Base-by-base conservation (phyloP, 2,329 filamentous ascomycete genomes). In the Raffaelea albimanens region DNA sequence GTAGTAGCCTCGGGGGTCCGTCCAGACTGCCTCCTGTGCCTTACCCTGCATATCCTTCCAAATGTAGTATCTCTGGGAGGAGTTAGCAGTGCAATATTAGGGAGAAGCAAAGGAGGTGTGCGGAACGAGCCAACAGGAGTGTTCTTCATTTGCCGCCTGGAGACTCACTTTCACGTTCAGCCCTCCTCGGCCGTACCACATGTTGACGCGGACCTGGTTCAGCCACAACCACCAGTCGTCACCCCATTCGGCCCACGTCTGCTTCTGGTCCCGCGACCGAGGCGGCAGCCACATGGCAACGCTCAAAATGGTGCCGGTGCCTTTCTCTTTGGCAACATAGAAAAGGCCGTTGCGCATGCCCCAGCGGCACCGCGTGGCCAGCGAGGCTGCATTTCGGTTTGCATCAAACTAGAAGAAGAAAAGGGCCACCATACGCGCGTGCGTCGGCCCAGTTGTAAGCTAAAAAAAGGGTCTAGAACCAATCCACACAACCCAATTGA, bases 211-310 rank as follows among this genome's bases (percentile, higher is more conserved):
- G 14, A 84, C 67, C 57, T 88, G 83, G 40, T 74, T 71, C 46
- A 79, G 62, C 67, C 80, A 87, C 14, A 88, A 67, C n/a, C 71
- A 67, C 80, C 82, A 87, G 48, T 67, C 67, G 48, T 83, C 78
- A 2, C 75, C 59, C 72, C 80, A 85, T 43, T 78, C 70, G 21
- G 67, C 63, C 82, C 82, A 87, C 5, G 71, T 74, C 40, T 73
- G 65, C 16, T 72, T 68, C 42, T 70, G 58, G 4, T 61, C 65
- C 1, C 67, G 60, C 0, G 66, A 65, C 14, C 69, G 69, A 0
- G 83, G 83, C 1, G 72, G 72, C 46, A 85, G 67, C 84, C 84
- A 88, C 75, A 85, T 86, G 49, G 82, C 78, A 21, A 85, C 80
- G 10, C 84, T 84, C 23, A 87, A 71, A 33, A 87, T 72, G 49